Percentiles rank a stretch among this genome's conserved stretches.
These are phyloP conservation scores for Tuber indicum DNA, from an alignment of 495 filamentous ascomycete genomes.

Conservation along the genomic window DNA sequence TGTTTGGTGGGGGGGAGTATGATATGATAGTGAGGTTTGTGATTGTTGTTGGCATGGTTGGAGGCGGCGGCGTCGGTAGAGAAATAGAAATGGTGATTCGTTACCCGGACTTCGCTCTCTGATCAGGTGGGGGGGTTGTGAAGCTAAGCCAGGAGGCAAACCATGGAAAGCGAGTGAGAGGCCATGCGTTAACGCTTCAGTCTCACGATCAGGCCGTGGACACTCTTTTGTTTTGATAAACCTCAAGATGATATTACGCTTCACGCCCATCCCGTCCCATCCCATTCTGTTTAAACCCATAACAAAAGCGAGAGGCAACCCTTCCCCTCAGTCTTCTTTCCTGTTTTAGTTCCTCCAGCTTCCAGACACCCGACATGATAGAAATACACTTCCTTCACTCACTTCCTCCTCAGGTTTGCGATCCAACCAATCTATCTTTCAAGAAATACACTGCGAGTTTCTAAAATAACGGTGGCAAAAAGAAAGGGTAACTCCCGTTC, in stretches of 20 bases:
- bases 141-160: background rate
- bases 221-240: background rate
- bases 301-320: background rate
- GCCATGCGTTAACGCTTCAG: background rate
- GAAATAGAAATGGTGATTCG: background rate
- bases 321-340: background rate
- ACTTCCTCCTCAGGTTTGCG: background rate
- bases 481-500: slow-evolving; percentile 93
- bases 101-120: background rate
- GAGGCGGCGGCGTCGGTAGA: background rate
- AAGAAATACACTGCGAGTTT: background rate
- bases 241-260: background rate
- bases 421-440: slow-evolving; percentile 6
- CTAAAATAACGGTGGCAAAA: slow-evolving; percentile 75
- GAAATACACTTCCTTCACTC: background rate
- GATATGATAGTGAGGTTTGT: background rate
- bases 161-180: background rate
- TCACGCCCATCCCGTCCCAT: background rate
- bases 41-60: background rate
- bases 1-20: background rate
- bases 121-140: background rate
- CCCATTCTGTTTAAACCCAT: background rate
- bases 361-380: background rate
- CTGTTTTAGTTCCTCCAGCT: background rate
- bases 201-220: background rate